Evolutionary conservation across 2,329 filamentous ascomycete genomes (phyloP).

Genomic region (Colletotrichum gloeosporioides): DNA sequence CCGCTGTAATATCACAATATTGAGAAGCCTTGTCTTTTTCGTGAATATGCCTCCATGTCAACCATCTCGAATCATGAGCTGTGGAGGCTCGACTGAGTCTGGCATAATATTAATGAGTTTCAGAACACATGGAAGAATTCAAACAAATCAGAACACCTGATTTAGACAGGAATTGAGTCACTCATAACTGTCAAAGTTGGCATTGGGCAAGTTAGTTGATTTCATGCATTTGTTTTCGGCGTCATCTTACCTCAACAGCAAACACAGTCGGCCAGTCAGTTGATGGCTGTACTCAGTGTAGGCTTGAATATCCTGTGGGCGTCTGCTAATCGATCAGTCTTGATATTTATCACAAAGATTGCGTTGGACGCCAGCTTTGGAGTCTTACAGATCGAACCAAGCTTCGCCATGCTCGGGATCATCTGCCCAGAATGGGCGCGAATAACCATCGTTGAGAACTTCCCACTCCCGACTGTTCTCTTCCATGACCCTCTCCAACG

Average conservation of each 20-base stretch:
- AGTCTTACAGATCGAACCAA: background rate
- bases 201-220: accelerated
- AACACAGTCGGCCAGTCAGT: accelerated
- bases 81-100: no score
- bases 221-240: no score
- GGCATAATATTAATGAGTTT: no score
- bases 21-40: no score
- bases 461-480: background rate
- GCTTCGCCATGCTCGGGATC: background rate
- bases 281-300: background rate
- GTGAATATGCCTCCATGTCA: no score
- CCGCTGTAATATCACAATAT: no score
- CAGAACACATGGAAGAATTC: no score
- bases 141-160: no score
- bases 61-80: no score
- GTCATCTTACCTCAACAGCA: background rate
- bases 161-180: accelerated
- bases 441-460: background rate
- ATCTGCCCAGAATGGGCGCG: background rate
- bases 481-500: background rate
- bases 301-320: accelerated
- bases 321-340: accelerated
- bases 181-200: background rate
- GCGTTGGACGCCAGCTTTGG: accelerated
- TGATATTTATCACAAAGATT: accelerated